Percentiles rank a stretch among this genome's conserved stretches.
Evolutionary conservation across 345 rosid genomes (phyloP).

Genomic region (Populus davidiana): DNA sequence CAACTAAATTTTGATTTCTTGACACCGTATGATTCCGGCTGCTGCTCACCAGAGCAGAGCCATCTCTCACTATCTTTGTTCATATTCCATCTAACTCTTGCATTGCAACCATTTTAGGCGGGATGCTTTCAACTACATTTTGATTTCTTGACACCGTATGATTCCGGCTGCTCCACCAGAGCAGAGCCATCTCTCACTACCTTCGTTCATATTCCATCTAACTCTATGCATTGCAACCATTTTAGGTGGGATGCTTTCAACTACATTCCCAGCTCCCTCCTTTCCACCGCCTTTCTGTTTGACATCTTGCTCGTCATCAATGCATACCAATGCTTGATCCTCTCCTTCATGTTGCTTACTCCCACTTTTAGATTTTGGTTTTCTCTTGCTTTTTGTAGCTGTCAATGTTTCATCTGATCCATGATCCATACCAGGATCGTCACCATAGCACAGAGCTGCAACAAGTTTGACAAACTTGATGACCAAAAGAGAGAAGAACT

Average conservation of each 20-base stretch:
- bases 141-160: constrained; percentile 69
- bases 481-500: not conserved
- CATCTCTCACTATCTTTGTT: too few relatives aligned
- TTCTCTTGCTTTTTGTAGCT: constrained; percentile 24
- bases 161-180: constrained; percentile 89
- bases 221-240: constrained; percentile 63
- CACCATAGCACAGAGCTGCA: constrained; percentile 50
- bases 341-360: constrained; percentile 20
- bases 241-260: constrained; percentile 51
- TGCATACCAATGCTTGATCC: constrained; percentile 19
- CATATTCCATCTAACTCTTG: too few relatives aligned
- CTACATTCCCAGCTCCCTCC: constrained; percentile 13
- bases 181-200: constrained; percentile 83
- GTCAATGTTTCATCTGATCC: constrained; percentile 38
- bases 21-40: too few relatives aligned
- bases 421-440: constrained; percentile 40
- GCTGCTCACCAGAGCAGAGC: too few relatives aligned
- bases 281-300: constrained; percentile 16
- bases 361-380: constrained; percentile 25
- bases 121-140: not conserved
- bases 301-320: constrained; percentile 9
- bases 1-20: too few relatives aligned
- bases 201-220: constrained; percentile 86
- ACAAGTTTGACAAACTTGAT: not conserved
- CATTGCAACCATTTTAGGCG: too few relatives aligned